phyloP scores from a whole-genome alignment of 208 protist genomes.

The Wallacemonas rigidus region DNA sequence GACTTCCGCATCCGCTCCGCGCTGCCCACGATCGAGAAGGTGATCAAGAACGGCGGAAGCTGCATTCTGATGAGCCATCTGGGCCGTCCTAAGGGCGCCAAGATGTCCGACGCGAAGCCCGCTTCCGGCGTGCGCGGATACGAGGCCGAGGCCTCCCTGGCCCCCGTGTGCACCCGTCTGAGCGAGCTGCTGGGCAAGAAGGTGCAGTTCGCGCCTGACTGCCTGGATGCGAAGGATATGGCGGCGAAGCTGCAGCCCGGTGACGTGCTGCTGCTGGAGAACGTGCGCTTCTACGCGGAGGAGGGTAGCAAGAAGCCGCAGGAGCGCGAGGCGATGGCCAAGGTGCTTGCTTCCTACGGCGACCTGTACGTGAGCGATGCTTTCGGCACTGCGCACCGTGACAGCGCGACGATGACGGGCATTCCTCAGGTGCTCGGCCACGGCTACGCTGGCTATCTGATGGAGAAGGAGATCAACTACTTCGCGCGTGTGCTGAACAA shows the following conservation, averaged over 20 bases:
- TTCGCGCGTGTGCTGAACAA: slow-evolving; percentile 94
- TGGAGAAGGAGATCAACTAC: slow-evolving; percentile 99
- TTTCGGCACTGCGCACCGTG: slow-evolving; percentile 99
- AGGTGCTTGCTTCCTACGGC: slow-evolving; percentile 91
- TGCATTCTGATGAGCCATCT: slow-evolving; percentile 96
- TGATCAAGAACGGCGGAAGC: slow-evolving; percentile 92
- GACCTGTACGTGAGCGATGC: slow-evolving; percentile 99
- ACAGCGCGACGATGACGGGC: slow-evolving; percentile 93
- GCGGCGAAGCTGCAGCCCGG: slow-evolving; percentile 64
- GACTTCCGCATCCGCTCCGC: slow-evolving; percentile 94
- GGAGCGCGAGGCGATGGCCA: slow-evolving; percentile 79
- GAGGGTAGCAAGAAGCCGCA: slow-evolving; percentile 92
- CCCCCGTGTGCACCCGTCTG: slow-evolving; percentile 91
- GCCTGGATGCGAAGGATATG: slow-evolving; percentile 66
- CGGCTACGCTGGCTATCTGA: slow-evolving; percentile 96
- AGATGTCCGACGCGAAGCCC: slow-evolving; percentile 35
- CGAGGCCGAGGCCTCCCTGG: slow-evolving; percentile 63
- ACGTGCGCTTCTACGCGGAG: slow-evolving; percentile 98
- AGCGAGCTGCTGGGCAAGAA: slow-evolving; percentile 87
- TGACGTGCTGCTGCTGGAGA: slow-evolving; percentile 98
- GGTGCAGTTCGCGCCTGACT: slow-evolving; percentile 82
- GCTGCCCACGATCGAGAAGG: slow-evolving; percentile 95
- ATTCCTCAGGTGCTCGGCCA: slow-evolving; percentile 82
- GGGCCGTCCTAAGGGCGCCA: slow-evolving; percentile 95
- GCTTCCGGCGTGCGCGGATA: slow-evolving; percentile 62